A percentile compares a stretch with the other conserved stretches of the same genome.
Evolutionary conservation across 345 rosid genomes (phyloP).

Genomic region (Rhodamnia rubescens): DNA sequence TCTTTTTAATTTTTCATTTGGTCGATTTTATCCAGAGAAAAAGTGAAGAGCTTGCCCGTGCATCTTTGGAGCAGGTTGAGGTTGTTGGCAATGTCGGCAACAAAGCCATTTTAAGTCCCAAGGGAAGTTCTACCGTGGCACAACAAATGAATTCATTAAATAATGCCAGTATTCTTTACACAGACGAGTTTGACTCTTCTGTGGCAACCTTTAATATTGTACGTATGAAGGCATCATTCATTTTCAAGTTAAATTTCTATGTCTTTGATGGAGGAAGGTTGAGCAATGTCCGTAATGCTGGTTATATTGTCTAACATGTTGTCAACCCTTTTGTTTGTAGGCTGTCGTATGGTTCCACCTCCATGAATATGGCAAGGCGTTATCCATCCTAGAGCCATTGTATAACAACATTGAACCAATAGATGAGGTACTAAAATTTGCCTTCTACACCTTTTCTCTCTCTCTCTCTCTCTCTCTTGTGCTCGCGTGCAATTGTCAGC

Average conservation of each 20-base stretch:
- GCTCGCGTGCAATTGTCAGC: not conserved
- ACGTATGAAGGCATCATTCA: constrained; percentile 7
- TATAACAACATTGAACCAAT: constrained; percentile 68
- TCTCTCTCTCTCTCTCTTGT: not conserved
- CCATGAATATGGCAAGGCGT: constrained; percentile 68
- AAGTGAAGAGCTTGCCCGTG: constrained; percentile 60
- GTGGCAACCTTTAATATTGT: constrained; percentile 75
- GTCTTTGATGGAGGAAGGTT: not conserved
- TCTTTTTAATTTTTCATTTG: not conserved
- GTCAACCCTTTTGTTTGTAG: constrained; percentile 19
- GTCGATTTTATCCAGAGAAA: constrained; percentile 37
- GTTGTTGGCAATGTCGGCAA: constrained; percentile 26
- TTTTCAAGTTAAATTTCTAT: not conserved
- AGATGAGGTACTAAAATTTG: constrained; percentile 57
- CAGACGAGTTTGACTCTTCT: constrained; percentile 69
- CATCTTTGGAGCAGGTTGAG: constrained; percentile 61
- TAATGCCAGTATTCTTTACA: constrained; percentile 25
- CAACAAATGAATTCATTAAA: constrained; percentile 24
- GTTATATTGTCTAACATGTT: constrained; percentile 3
- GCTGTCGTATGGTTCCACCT: constrained; percentile 89
- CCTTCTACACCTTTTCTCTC: not conserved
- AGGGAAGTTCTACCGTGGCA: constrained; percentile 25
- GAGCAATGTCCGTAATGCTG: not conserved
- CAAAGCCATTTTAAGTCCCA: constrained; percentile 34
- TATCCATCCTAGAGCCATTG: constrained; percentile 66